These are phyloP conservation scores for Cladosporium sp. DNA, from an alignment of 2,329 filamentous ascomycete species.

Conservation along the genomic window DNA sequence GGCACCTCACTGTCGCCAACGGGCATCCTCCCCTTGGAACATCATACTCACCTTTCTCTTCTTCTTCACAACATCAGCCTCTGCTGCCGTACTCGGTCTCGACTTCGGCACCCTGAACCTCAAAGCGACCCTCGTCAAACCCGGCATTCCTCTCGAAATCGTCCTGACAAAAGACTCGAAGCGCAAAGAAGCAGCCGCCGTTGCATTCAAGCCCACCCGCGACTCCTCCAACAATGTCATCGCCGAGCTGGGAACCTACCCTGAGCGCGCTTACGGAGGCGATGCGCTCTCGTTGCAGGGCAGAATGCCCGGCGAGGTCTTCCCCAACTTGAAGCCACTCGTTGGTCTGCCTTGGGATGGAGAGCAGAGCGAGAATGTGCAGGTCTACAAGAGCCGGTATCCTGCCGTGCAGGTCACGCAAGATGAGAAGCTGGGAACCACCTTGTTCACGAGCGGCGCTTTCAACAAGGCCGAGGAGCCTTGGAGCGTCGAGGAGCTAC, in stretches of 20 bases:
- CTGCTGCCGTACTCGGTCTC: conserved; percentile 80
- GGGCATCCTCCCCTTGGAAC: conserved; percentile 4
- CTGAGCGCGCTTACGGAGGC: conserved; percentile 86
- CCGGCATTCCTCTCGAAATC: conserved; percentile 94
- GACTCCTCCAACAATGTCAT: conserved; percentile 54
- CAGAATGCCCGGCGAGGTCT: conserved; percentile 88
- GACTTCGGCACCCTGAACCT: conserved; percentile 96
- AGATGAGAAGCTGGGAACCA: conserved; percentile 59
- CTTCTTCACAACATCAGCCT: conserved; percentile 42
- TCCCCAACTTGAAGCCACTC: conserved; percentile 86
- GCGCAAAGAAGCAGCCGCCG: conserved; percentile 86
- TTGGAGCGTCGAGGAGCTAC: conserved; percentile 81
- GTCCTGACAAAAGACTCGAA: conserved; percentile 97
- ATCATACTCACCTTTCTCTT: conserved; percentile 8
- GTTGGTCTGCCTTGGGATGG: conserved; percentile 58
- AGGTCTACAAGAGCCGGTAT: conserved; percentile 70
- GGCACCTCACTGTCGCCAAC: conserved; percentile 1
- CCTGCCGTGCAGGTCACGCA: conserved; percentile 70
- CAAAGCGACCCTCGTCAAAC: conserved; percentile 93
- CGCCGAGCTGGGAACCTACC: conserved; percentile 53
- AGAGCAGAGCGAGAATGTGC: conserved; percentile 56
- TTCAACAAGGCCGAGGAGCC: conserved; percentile 62
- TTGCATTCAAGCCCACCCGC: conserved; percentile 86
- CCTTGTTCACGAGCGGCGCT: conserved; percentile 75
- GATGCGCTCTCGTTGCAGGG: conserved; percentile 85